Evolutionary conservation across 108 stramenopile species (phyloP).

Genomic region (Discostella stelligeroides): DNA sequence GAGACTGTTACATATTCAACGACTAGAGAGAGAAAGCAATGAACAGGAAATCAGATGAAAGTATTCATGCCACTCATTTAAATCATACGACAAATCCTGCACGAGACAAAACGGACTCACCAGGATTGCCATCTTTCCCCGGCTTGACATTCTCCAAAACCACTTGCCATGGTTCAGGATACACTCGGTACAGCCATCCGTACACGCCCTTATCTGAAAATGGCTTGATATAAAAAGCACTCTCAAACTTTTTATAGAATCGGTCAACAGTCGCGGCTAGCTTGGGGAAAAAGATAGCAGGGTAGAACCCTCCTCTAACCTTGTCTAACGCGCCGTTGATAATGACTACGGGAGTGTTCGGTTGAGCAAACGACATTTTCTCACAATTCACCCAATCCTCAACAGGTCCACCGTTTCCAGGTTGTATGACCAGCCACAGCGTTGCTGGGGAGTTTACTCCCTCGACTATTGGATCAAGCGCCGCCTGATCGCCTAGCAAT

Average conservation of each 20-base stretch:
- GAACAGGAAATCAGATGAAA: too few species aligned
- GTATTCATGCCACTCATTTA: neutral
- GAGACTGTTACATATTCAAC: slow-evolving; percentile 50
- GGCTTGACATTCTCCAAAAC: slow-evolving; percentile 55
- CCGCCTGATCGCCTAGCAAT: slow-evolving; percentile 63
- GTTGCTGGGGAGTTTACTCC: slow-evolving; percentile 45
- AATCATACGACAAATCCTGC: neutral
- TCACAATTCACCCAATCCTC: slow-evolving; percentile 92
- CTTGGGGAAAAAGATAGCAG: slow-evolving; percentile 78
- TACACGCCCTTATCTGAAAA: slow-evolving; percentile 75
- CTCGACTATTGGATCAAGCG: slow-evolving; percentile 57
- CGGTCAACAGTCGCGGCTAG: slow-evolving; percentile 73
- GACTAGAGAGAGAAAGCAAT: neutral
- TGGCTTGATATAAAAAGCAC: slow-evolving; percentile 69
- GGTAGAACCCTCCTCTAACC: slow-evolving; percentile 83
- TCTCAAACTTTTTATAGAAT: slow-evolving; percentile 73
- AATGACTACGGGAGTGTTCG: slow-evolving; percentile 47
- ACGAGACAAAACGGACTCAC: neutral
- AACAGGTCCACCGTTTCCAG: slow-evolving; percentile 88
- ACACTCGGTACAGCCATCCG: slow-evolving; percentile 68
- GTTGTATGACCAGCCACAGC: slow-evolving; percentile 71
- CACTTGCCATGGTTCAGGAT: slow-evolving; percentile 84
- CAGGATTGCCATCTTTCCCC: slow-evolving; percentile 41
- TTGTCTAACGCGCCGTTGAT: slow-evolving; percentile 91
- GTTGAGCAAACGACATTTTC: slow-evolving; percentile 33